Evolutionary conservation across 768 basidiomycete species (phyloP).

Genomic region (Calocera cornea): DNA sequence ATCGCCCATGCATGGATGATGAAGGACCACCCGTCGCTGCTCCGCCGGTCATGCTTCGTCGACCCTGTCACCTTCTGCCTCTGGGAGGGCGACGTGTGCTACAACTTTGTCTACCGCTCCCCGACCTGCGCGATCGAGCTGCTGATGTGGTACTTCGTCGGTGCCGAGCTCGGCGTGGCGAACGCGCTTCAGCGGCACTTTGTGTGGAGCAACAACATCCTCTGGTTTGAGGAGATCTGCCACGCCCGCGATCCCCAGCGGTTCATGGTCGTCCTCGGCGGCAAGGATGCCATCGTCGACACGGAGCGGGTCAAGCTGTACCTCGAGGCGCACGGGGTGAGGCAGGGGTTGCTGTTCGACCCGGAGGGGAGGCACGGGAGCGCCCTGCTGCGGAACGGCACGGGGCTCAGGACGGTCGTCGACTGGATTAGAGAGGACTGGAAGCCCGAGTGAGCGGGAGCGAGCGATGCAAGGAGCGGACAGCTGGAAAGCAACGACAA

Average conservation of each 20-base stretch:
- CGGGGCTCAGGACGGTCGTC: constrained; percentile 44
- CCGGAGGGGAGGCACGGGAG: constrained; percentile 50
- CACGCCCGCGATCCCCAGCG: constrained; percentile 53
- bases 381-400: constrained; percentile 39
- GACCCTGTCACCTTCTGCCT: constrained; percentile 78
- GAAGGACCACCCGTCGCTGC: constrained; percentile 56
- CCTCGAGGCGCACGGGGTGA: constrained; percentile 58
- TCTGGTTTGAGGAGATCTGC: constrained; percentile 86
- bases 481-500: not conserved
- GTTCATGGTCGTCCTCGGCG: constrained; percentile 68
- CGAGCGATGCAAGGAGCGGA: not conserved
- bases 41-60: constrained; percentile 70
- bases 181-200: constrained; percentile 74
- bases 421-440: constrained; percentile 38
- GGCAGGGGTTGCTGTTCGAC: constrained; percentile 51
- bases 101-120: constrained; percentile 72
- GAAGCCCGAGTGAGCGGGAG: not conserved
- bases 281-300: constrained; percentile 65
- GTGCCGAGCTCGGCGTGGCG: constrained; percentile 74
- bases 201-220: constrained; percentile 73
- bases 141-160: constrained; percentile 76
- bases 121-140: constrained; percentile 59
- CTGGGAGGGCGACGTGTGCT: constrained; percentile 92
- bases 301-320: constrained; percentile 63
- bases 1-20: constrained; percentile 83